phyloP scores from a whole-genome alignment of 2,329 filamentous ascomycete species.

The Claviceps paspali region DNA sequence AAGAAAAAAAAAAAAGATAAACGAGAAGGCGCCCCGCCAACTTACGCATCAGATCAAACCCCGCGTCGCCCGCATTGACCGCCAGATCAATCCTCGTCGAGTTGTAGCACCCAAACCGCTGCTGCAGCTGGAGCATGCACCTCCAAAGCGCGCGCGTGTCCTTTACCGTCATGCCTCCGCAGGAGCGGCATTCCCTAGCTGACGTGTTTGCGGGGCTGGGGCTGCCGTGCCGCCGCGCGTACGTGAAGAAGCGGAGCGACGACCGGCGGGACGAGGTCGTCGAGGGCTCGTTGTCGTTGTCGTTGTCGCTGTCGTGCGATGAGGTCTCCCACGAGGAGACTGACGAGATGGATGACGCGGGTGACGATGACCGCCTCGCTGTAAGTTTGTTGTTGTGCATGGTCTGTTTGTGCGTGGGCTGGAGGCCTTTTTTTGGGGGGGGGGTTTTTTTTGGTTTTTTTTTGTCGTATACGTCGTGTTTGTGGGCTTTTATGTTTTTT shows the following conservation, averaged over 20 bases:
- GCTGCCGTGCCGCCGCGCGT: constrained; percentile 3
- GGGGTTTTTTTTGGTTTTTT: no score
- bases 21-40: constrained; percentile 3
- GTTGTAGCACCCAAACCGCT: constrained; percentile 31
- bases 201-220: constrained; percentile 7
- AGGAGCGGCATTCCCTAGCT: constrained; percentile 14
- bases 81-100: constrained; percentile 33
- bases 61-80: constrained; percentile 24
- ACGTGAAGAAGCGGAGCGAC: constrained; percentile 6
- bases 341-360: no score
- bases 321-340: no score
- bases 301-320: no score
- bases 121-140: constrained; percentile 33
- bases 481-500: no score
- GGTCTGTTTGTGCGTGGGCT: no score
- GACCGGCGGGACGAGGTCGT: constrained; percentile 12
- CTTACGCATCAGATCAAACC: constrained; percentile 29
- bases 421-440: no score
- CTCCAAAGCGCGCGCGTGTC: constrained; percentile 29
- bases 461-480: no score
- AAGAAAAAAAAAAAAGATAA: background rate
- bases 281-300: no score
- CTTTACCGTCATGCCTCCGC: constrained; percentile 18
- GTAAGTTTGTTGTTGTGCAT: no score
- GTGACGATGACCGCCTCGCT: no score